Evolutionary conservation across 148 eudicot species (phyloP), one percentile per base, ranked within the genome.

Genomic region (Persicaria maculosa): DNA sequence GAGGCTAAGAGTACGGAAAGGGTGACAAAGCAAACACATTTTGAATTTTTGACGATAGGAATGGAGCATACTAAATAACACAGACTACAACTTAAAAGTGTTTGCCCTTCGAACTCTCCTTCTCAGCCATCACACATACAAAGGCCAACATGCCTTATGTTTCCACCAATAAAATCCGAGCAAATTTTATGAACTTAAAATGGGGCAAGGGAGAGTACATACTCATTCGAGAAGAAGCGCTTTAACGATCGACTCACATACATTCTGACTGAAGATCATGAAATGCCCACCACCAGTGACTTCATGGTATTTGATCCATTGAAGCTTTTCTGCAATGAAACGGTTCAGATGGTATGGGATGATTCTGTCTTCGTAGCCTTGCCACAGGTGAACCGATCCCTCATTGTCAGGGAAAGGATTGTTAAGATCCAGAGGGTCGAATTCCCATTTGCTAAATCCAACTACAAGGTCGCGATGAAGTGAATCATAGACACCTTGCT

Each of bases 361-460:
- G 6, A 89, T 74, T 72, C 73, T 87, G 78, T 93, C 98, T 70
- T 93, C 86, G 31, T 50, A 72, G 46, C 95, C 98, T 78, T 88
- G 97, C 97, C 98, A 93, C n/a, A 93, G 67, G 77, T 89, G 94
- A 82, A 86, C 88, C 0, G 88, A 83, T 36, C 95, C 86, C 48
- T 89, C 86, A 5, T 80, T 82, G 72, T 81, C 50, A 31, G 90
- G 88, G 74, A 87, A 89, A 53, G 98, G 97, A 77, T 89, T 84
- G 9, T 50, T 73, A 1, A 93, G 31, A 74, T 87, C 90, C 77
- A 80, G 62, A 5, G 88, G 90, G 72, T 82, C 86, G 52, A 93
- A 89, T 72, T 84, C 94, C 98, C 98, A 93, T 36, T 75, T 83
- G 17, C 88, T 86, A 72, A 68, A 86, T 20, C 86, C 89, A 12